phyloP scores from a whole-genome alignment of 441 rosid species.

The Raphanus hybrid region DNA sequence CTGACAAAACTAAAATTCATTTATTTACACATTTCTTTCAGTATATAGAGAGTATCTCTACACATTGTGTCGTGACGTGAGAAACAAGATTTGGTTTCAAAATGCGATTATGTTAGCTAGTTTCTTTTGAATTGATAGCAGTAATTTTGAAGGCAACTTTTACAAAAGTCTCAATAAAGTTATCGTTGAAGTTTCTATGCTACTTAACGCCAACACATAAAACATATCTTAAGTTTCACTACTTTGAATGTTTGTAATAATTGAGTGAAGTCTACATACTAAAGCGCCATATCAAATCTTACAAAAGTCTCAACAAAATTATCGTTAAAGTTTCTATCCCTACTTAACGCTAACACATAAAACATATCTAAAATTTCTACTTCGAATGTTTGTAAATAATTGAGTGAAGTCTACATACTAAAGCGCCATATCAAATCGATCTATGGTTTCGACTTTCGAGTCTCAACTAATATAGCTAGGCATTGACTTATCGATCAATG shows the following conservation, averaged over 20 bases:
- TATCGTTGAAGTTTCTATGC: conserved; percentile 36
- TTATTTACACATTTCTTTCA: neutral
- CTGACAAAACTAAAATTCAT: neutral
- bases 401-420: conserved; percentile 19
- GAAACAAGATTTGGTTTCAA: neutral
- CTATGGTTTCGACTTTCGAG: conserved; percentile 25
- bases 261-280: conserved; percentile 21
- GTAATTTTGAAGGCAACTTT: conserved; percentile 16
- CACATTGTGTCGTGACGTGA: conserved; percentile 11
- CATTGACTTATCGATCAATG: conserved; percentile 31
- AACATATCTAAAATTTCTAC: conserved; percentile 32
- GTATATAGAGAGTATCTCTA: neutral
- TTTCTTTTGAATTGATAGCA: conserved; percentile 9
- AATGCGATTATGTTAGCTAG: conserved; percentile 7
- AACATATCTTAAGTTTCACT: conserved; percentile 34
- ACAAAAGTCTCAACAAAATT: no score
- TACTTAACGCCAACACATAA: conserved; percentile 37
- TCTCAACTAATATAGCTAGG: conserved; percentile 17
- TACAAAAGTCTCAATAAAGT: conserved; percentile 36
- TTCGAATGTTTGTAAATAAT: conserved; percentile 25
- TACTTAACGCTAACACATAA: conserved; percentile 37
- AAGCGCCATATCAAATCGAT: conserved; percentile 22
- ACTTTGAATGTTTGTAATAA: conserved; percentile 31
- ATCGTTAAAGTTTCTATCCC: conserved; percentile 33
- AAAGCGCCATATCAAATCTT: conserved; percentile 23